Evolutionary conservation across 371 early-diverging fungal genomes (phyloP).

Genomic region (Mortierella sp.): DNA sequence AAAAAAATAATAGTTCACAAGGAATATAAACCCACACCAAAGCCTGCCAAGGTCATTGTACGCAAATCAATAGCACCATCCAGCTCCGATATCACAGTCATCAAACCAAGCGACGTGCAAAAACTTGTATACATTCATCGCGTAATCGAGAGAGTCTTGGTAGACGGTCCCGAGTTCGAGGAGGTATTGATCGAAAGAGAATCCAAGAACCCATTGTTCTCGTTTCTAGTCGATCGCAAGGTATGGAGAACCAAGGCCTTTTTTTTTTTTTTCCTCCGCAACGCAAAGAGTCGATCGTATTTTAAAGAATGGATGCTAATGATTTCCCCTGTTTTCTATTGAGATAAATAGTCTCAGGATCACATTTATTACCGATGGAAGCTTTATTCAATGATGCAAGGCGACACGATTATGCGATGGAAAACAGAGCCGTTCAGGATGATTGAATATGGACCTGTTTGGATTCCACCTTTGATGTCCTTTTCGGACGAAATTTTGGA

Average conservation of each 20-base stretch:
- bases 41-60: slow-evolving; percentile 19
- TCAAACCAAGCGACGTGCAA: slow-evolving; percentile 69
- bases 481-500: slow-evolving; percentile 73
- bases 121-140: slow-evolving; percentile 82
- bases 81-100: slow-evolving; percentile 73
- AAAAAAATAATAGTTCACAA: slow-evolving; percentile 42
- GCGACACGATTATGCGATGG: slow-evolving; percentile 83
- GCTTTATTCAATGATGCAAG: slow-evolving; percentile 88
- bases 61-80: slow-evolving; percentile 45
- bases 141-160: slow-evolving; percentile 82
- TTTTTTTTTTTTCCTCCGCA: background rate
- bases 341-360: slow-evolving; percentile 66
- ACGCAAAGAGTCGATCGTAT: background rate
- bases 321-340: background rate
- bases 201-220: slow-evolving; percentile 69
- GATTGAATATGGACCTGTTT: slow-evolving; percentile 85
- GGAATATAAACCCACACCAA: slow-evolving; percentile 40
- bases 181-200: slow-evolving; percentile 72
- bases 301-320: background rate
- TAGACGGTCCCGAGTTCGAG: slow-evolving; percentile 84
- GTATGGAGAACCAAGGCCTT: slow-evolving; percentile 60
- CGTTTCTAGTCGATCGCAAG: slow-evolving; percentile 77
- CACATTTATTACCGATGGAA: slow-evolving; percentile 95
- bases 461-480: slow-evolving; percentile 87
- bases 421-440: slow-evolving; percentile 85